These are phyloP conservation scores for Peniophora sp. DNA, from an alignment of 1,284 basidiomycete species.

Conservation along the genomic window DNA sequence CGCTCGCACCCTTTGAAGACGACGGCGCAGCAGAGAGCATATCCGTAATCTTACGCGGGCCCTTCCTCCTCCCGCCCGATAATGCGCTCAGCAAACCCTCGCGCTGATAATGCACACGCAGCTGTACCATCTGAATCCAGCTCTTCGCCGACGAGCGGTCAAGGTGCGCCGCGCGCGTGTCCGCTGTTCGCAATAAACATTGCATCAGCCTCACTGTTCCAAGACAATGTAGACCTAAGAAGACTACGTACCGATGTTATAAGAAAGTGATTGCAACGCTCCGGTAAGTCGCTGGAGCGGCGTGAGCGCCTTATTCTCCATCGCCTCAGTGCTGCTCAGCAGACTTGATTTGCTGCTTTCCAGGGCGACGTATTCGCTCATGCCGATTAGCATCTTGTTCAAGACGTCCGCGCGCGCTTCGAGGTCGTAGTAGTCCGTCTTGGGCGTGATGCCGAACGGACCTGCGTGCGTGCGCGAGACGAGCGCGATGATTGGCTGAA, in stretches of 20 bases:
- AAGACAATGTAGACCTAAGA: no score
- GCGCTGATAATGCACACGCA: slow-evolving; percentile 59
- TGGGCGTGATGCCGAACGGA: slow-evolving; percentile 17
- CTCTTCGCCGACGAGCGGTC: slow-evolving; percentile 67
- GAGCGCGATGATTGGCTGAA: slow-evolving; percentile 31
- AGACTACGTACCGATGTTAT: no score
- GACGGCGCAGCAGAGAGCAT: no score
- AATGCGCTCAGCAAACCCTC: slow-evolving; percentile 24
- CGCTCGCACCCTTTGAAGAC: no score
- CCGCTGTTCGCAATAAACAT: not conserved
- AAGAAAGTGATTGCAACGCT: no score
- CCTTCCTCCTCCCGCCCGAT: no score
- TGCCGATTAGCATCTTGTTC: slow-evolving; percentile 44
- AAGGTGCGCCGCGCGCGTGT: slow-evolving; percentile 62
- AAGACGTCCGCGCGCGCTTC: slow-evolving; percentile 46
- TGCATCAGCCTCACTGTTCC: no score
- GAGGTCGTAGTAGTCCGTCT: slow-evolving; percentile 57
- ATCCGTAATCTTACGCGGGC: no score
- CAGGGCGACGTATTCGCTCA: slow-evolving; percentile 45
- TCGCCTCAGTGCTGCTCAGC: slow-evolving; percentile 11
- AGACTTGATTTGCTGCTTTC: slow-evolving; percentile 24
- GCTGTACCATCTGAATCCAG: slow-evolving; percentile 49
- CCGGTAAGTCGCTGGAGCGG: slow-evolving; percentile 7
- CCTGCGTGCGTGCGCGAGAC: slow-evolving; percentile 13
- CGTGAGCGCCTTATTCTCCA: slow-evolving; percentile 18